phyloP scores from a whole-genome alignment of 345 rosid species.

The Hibiscus tridactylites region DNA sequence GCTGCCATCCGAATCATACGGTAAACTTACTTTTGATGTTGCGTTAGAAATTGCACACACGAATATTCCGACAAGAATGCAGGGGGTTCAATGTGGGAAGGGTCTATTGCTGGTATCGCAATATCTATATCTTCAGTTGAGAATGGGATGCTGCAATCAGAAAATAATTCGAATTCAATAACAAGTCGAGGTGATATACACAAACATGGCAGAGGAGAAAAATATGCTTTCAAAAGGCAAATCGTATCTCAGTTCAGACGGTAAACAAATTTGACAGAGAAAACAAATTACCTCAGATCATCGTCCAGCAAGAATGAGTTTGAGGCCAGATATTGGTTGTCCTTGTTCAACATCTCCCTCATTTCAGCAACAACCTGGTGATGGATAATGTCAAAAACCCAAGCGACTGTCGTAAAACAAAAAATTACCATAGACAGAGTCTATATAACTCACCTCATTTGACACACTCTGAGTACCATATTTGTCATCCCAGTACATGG shows the following conservation, averaged over 20 bases:
- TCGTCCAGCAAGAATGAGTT: constrained; percentile 92
- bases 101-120: constrained; percentile 78
- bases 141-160: constrained; percentile 76
- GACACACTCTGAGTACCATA: constrained; percentile 97
- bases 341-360: constrained; percentile 76
- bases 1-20: neutral
- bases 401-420: neutral
- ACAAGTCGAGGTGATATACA: neutral
- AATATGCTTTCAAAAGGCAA: neutral
- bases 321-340: constrained; percentile 68
- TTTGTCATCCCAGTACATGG: constrained; percentile 99
- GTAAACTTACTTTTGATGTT: constrained; percentile 16
- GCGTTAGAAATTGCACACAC: constrained; percentile 56
- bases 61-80: constrained; percentile 47
- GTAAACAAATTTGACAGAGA: neutral
- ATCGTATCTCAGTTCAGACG: neutral
- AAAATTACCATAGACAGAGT: neutral
- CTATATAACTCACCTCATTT: constrained; percentile 54
- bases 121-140: constrained; percentile 91
- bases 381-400: constrained; percentile 8
- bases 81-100: constrained; percentile 56
- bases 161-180: neutral
- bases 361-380: constrained; percentile 77
- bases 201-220: neutral
- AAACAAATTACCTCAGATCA: constrained; percentile 64